Evolutionary conservation across 2,329 filamentous ascomycete species (phyloP), one percentile per base, ranked within the genome.

Genomic region (Erysiphe pulchra): DNA sequence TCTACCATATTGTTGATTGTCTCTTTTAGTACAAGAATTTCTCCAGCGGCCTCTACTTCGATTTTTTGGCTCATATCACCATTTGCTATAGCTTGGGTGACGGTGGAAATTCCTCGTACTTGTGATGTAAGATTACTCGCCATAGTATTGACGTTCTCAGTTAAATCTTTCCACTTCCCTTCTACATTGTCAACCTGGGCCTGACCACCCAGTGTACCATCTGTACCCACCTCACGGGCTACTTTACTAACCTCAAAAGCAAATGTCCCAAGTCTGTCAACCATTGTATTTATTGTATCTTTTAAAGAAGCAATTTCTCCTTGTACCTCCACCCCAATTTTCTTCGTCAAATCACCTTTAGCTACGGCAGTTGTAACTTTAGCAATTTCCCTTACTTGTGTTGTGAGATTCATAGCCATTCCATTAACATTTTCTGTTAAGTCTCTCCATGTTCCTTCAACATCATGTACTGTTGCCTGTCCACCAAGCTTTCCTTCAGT

Each of bases 1-100:
- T 86, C 86, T 52, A 95, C 87, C 87, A 94, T 94, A 75, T 94
- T 87, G 61, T 94, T 94, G 65, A 94, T 93, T 39, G 87, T 95
- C 57, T 92, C 84, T 60, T 94, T 94, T 45, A 95, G 65, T 2
- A 92, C 78, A 51, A 90, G 73, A 51, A 95, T 93, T 62, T 95
- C 87, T 62, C 87, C 87, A 61, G 87, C 85, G 46, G 87, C 87
- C 55, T 92, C 80, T 8, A 95, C 87, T 52, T 92, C 81, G 55
- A 95, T 93, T 64, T 90, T 90, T 61, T 86, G 81, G 61, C 81
- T 92, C 74, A 95, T 84, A 63, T 94, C 84, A 57, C 87, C 87
- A 58, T 90, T 85, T 52, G 86, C 86, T 61, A 93, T 93, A 52
- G 86, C 85, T 61, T 93, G 85, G 1, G 85, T 93, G 56, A 93